Conservation (phyloP, 1,284 basidiomycete species). For the Ganoderma boninense region DNA sequence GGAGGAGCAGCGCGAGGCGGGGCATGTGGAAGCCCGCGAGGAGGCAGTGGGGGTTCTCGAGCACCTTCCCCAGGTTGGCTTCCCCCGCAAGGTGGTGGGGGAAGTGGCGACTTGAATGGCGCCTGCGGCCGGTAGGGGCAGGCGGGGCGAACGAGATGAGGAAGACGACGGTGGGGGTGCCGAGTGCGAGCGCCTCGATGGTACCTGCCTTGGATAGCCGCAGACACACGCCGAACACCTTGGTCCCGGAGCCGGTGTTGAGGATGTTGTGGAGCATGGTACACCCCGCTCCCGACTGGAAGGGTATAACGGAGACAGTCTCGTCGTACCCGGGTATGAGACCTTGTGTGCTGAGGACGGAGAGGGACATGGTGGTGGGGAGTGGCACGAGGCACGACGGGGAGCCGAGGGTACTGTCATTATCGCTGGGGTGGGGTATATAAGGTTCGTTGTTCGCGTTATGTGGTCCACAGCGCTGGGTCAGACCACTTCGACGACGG, state of each 20-base stretch:
- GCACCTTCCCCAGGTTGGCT: background rate
- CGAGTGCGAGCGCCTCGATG: conserved; percentile 24
- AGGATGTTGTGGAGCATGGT: background rate
- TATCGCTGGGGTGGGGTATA: background rate
- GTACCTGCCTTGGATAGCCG: conserved; percentile 20
- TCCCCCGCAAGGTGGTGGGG: background rate
- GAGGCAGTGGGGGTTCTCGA: conserved; percentile 7
- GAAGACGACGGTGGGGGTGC: conserved; percentile 18
- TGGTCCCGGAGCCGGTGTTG: conserved; percentile 1
- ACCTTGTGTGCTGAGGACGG: conserved; percentile 4
- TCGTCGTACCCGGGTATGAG: background rate
- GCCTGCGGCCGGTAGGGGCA: background rate
- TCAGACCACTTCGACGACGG: background rate
- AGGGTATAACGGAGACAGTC: conserved; percentile 1
- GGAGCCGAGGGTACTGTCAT: background rate
- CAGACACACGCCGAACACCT: conserved; percentile 18
- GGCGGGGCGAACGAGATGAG: conserved; percentile 7
- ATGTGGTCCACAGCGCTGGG: background rate
- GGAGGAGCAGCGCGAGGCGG: conserved; percentile 18
- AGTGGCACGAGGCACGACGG: background rate
- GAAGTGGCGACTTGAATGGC: background rate
- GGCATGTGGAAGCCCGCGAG: conserved; percentile 13
- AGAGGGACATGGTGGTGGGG: conserved; percentile 13
- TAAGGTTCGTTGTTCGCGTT: background rate
- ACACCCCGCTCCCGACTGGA: background rate